Percentiles rank a stretch among this genome's conserved stretches.
Evolutionary conservation across 2,329 filamentous ascomycete species (phyloP).

Genomic region (Pseudocercospora crystallina): DNA sequence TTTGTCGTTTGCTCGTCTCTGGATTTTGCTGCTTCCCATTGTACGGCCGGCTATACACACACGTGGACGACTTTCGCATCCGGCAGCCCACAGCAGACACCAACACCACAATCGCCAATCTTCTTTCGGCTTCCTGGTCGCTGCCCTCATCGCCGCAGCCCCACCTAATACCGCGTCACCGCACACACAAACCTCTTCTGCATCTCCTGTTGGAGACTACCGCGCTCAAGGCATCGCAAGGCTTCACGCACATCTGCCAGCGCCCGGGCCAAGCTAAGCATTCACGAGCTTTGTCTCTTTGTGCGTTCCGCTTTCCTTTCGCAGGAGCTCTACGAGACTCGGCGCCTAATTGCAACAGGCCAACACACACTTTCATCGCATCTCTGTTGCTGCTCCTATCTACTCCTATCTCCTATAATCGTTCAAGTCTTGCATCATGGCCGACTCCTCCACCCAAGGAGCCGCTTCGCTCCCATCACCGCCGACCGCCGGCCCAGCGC

Average conservation of each 20-base stretch:
- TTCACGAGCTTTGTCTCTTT: conserved; percentile 15
- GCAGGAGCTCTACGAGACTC: conserved; percentile 1
- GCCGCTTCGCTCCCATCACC: conserved; percentile 69
- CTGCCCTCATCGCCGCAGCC: too few species aligned
- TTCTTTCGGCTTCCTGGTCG: too few species aligned
- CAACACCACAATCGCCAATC: too few species aligned
- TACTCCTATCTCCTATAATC: conserved; percentile 37
- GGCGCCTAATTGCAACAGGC: conserved; percentile 21
- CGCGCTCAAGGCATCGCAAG: too few species aligned
- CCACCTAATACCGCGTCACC: too few species aligned
- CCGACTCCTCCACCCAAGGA: conserved; percentile 66
- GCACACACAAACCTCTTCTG: too few species aligned
- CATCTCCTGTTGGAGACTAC: too few species aligned
- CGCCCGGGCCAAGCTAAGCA: conserved; percentile 26
- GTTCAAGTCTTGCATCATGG: conserved; percentile 60
- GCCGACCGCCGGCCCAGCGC: conserved; percentile 66
- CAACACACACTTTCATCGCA: conserved; percentile 14
- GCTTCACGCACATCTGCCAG: conserved; percentile 34
- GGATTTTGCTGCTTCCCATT: too few species aligned
- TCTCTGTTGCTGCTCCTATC: conserved; percentile 10
- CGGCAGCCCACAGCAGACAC: too few species aligned
- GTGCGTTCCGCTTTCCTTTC: conserved; percentile 16
- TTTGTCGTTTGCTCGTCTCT: conserved; percentile 9
- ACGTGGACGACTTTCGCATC: too few species aligned
- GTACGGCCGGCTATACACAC: too few species aligned